Evolutionary conservation across 2,329 filamentous ascomycete genomes (phyloP), one percentile per base, ranked within the genome.

Genomic region (Grosmannia serpens): DNA sequence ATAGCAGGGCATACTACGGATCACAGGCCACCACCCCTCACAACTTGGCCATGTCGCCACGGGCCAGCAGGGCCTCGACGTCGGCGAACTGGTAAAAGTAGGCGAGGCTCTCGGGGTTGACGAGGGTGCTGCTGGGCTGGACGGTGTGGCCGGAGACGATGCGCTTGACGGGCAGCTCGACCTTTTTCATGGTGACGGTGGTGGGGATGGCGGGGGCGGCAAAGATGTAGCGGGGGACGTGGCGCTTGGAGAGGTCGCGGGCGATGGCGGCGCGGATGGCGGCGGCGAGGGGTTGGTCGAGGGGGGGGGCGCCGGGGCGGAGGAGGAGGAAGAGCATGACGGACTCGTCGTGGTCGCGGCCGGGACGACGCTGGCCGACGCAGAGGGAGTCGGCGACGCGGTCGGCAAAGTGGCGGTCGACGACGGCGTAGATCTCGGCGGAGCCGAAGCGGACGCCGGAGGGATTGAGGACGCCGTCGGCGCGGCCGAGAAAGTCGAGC

Each of bases 151-250:
- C 89, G 0, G 82, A 89, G 1, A 94, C 85, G 62, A 94, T 94
- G 67, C 89, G 86, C 73, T 94, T 94, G 33, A 94, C 86, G 0
- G 88, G 88, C 56, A 94, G 66, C 69, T 94, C 89, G 4, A 94
- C 89, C 70, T 94, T 94, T 70, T 94, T 94, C 55, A 89, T 71
- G 67, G 92, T 94, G 62, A 94, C 84, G 0, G 89, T 94, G 0
- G 85, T 88, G 84, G 89, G 89, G 67, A 94, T 91, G 64, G 88
- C 89, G 22, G 84, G 85, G 8, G 87, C 89, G 73, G 90, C 84
- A 68, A 92, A 92, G 24, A 94, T 77, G 68, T 85, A 90, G 68
- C 77, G 85, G 1, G 89, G 89, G 17, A 92, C 86, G 72, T 92
- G 89, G 57, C 89, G 75, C 68, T 85, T 84, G 49, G 85, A 88